phyloP scores from a whole-genome alignment of 78 protist species.

The Bigelowiella natans region DNA sequence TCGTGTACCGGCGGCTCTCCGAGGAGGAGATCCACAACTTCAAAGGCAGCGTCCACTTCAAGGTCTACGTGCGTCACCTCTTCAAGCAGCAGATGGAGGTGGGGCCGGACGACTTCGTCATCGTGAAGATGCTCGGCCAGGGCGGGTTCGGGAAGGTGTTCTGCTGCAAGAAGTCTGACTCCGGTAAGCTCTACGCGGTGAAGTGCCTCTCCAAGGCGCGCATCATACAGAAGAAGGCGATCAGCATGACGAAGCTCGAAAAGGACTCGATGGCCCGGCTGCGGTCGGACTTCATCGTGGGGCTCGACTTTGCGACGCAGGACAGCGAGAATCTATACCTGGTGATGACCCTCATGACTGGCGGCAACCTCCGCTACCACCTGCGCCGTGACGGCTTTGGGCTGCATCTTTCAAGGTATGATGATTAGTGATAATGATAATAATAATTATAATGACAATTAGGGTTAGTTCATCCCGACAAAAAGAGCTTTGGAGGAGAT shows the following conservation, averaged over 20 bases:
- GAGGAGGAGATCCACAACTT: background rate
- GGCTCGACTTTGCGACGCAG: too few species aligned
- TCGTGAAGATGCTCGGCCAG: background rate
- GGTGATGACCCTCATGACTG: background rate
- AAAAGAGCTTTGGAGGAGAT: too few species aligned
- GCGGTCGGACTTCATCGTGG: too few species aligned
- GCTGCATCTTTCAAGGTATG: background rate
- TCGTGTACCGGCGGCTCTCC: background rate
- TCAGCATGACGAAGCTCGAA: background rate
- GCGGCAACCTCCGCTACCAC: background rate
- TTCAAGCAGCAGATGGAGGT: too few species aligned
- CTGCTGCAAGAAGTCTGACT: background rate
- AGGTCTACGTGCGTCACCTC: too few species aligned
- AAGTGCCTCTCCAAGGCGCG: background rate
- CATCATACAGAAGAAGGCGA: background rate
- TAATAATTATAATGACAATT: background rate
- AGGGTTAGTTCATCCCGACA: too few species aligned
- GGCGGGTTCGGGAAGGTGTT: background rate
- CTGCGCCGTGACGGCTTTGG: background rate
- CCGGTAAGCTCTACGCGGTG: background rate
- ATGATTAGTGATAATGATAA: background rate
- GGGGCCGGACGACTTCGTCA: background rate
- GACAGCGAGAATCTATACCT: background rate
- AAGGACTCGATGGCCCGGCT: too few species aligned
- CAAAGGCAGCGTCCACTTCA: too few species aligned